Percentiles rank a stretch among this genome's conserved stretches.
Conservation (phyloP, 2,329 filamentous ascomycete genomes). For the Microcera coccophila region DNA sequence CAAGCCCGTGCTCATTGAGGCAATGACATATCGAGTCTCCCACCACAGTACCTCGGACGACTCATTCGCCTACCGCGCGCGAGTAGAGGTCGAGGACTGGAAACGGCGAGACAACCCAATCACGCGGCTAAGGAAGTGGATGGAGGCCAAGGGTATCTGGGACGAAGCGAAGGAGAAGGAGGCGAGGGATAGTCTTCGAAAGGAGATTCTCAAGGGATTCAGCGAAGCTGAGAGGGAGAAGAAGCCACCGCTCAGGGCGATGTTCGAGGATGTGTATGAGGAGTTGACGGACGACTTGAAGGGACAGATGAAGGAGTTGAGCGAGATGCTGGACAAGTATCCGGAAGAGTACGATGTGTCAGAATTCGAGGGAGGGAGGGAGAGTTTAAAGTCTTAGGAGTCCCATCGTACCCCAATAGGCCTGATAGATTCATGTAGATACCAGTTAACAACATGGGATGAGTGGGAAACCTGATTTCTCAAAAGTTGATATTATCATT, state of each 20-base stretch:
- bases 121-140: slow-evolving; percentile 80
- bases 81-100: slow-evolving; percentile 94
- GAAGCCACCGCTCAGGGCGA: slow-evolving; percentile 65
- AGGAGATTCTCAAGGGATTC: slow-evolving; percentile 80
- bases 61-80: slow-evolving; percentile 90
- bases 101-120: slow-evolving; percentile 87
- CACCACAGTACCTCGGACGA: slow-evolving; percentile 97
- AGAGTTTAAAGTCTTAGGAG: slow-evolving; percentile 50
- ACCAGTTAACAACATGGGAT: neutral
- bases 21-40: slow-evolving; percentile 96
- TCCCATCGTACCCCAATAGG: no score
- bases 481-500: no score
- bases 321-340: slow-evolving; percentile 75
- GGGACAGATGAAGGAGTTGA: slow-evolving; percentile 69
- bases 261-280: slow-evolving; percentile 90
- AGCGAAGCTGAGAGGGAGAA: slow-evolving; percentile 76
- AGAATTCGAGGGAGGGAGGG: slow-evolving; percentile 69
- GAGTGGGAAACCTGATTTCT: no score
- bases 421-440: neutral
- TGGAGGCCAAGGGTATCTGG: slow-evolving; percentile 81
- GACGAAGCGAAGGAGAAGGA: slow-evolving; percentile 77
- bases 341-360: slow-evolving; percentile 86
- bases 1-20: slow-evolving; percentile 81
- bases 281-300: slow-evolving; percentile 74
- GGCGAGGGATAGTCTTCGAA: slow-evolving; percentile 60